Evolutionary conservation across 441 rosid species (phyloP), one percentile per base, ranked within the genome.

Genomic region (Geranium incanum): DNA sequence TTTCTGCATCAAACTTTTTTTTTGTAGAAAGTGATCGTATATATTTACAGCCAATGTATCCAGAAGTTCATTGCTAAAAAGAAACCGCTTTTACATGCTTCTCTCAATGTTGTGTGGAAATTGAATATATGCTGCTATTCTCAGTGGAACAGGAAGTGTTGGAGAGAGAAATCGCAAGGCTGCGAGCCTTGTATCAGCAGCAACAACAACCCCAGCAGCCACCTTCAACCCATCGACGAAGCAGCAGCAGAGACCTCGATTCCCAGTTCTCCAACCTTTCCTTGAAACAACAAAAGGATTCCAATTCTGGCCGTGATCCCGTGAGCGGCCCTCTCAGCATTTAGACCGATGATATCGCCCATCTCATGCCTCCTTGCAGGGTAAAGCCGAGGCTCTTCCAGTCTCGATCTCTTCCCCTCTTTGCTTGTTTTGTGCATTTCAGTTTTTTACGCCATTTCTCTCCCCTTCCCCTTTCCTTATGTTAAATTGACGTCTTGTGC

Each of bases 141-240:
- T 71, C 88, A 95, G 99, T 95, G 92, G 98, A 95, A 81, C 99
- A 95, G 19, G 97, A 95, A 60, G 87, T 95, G 74, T 82, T 95
- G 82, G 99, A 91, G 84, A 91, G 94, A 81, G 98, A 95, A 81
- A 86, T 91, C 72, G 93, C 90, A 74, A 89, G 99, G 86, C 82
- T 95, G 63, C 78, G 88, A 72, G 73, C 83, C 15, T 67, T 91
- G 82, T 91, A 86, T 77, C 93, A 94, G 78, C 97, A 87, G 70
- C 95, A 89, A 70, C 86, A 81, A 19, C 86, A 80, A 66, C 89
- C 78, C 52, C 88, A 76, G 38, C 78, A 82, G 70, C 85, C 91
- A 59, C 80, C 95, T 72, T 81, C 91, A 8, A 82, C 84, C 71
- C 98, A 83, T 66, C 88, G 89, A 36, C 93, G 94, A 74, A 19